A percentile compares a stretch with the other conserved stretches of the same genome.
Conservation (phyloP, 805 yeast genomes). For the Pichia occidentalis region DNA sequence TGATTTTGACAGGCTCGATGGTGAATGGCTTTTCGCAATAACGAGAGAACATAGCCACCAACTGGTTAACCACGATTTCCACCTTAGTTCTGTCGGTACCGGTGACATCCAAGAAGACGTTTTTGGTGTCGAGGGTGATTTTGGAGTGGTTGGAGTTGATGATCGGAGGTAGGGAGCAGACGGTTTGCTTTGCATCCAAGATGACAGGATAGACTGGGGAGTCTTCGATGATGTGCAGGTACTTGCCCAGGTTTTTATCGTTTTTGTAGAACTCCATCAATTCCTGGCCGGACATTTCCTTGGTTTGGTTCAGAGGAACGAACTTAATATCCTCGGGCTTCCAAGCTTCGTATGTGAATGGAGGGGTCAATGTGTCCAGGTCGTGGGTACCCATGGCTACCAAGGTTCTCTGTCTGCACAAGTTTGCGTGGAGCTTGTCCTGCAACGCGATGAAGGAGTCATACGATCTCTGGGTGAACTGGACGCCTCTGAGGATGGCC, state of each 20-base stretch:
- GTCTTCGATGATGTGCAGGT: slow-evolving; percentile 78
- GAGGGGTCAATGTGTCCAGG: slow-evolving; percentile 72
- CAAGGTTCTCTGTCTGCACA: slow-evolving; percentile 94
- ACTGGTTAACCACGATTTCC: slow-evolving; percentile 83
- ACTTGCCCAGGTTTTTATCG: slow-evolving; percentile 86
- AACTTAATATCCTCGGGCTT: slow-evolving; percentile 72
- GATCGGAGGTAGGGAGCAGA: slow-evolving; percentile 93
- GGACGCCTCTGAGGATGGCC: slow-evolving; percentile 82
- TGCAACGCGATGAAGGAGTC: slow-evolving; percentile 94
- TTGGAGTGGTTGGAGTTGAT: slow-evolving; percentile 90
- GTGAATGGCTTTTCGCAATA: slow-evolving; percentile 78
- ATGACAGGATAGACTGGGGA: slow-evolving; percentile 90
- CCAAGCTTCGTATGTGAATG: slow-evolving; percentile 78
- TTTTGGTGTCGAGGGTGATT: slow-evolving; percentile 75
- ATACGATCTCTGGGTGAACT: slow-evolving; percentile 77
- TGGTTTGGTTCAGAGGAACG: slow-evolving; percentile 66
- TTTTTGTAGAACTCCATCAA: slow-evolving; percentile 85
- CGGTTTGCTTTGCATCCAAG: slow-evolving; percentile 65
- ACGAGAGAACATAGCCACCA: slow-evolving; percentile 93
- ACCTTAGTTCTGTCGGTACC: slow-evolving; percentile 95
- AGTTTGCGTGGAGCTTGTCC: slow-evolving; percentile 90
- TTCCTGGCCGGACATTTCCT: slow-evolving; percentile 64
- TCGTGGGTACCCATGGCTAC: slow-evolving; percentile 99
- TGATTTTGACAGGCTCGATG: slow-evolving; percentile 83
- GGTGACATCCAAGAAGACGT: slow-evolving; percentile 88